Evolutionary conservation across 345 rosid genomes (phyloP), one percentile per base, ranked within the genome.

Genomic region (Gossypium stocksii): DNA sequence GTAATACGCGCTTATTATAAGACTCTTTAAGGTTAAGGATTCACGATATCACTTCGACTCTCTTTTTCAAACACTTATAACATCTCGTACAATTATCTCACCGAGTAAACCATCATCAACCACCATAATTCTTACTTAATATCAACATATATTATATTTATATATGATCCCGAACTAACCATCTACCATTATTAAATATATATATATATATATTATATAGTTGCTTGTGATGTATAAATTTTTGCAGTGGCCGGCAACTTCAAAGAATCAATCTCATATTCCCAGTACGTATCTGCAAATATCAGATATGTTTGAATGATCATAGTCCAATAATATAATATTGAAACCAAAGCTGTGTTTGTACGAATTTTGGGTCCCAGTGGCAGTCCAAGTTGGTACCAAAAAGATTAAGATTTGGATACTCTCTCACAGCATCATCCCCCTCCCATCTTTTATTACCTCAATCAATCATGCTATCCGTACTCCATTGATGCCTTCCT

Each of bases 231-330:
- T 19, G 16, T 41, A 20, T 66, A 17, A 66, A 20, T 20, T 20
- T 66, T 45, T 25, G 22, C 38, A 66, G 19, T 49, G 13, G 15
- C 13, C 13, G 10, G 72, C 58, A 27, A 49, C 13, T 20, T 57
- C 58, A 27, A 49, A 25, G 9, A 56, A 19, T 68, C 58, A 25
- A 49, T 16, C 44, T 68, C 15, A 7, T 17, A 49, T 17, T 58
- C 23, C 9, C 1, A 51, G 8, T 25, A 69, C 19, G 13, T 49
- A 49, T 17, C 72, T 69, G 72, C 44, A 56, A 56, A 34, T 16
- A 16, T 49, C 10, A 44, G 72, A 69, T 69, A 69, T 27, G 59
- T 69, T 19, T 51, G 45, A 56, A 51, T 23, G 71, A 46, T 66
- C 23, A 68, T 49, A 49, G 5, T 16, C 51, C 15, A 23, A 68